These are phyloP conservation scores for Fusarium transvaalense DNA, from an alignment of 2,329 filamentous ascomycete species.

Conservation along the genomic window DNA sequence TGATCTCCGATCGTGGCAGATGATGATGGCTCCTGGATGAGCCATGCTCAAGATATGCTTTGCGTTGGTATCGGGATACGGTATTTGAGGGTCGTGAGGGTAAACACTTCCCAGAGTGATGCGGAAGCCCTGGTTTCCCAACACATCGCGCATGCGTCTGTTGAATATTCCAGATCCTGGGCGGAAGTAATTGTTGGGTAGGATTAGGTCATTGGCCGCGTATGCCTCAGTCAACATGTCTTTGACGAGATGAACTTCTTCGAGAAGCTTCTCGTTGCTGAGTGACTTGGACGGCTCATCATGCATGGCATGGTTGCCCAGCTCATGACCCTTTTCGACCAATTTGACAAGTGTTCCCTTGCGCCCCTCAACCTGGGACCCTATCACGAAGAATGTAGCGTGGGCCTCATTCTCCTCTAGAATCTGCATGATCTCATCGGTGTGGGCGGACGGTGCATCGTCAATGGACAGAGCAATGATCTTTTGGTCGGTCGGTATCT, in stretches of 20 bases:
- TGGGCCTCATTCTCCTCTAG: constrained; percentile 74
- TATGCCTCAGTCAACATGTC: constrained; percentile 70
- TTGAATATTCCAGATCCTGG: constrained; percentile 90
- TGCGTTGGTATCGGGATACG: constrained; percentile 76
- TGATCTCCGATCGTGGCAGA: constrained; percentile 86
- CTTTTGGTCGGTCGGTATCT: constrained; percentile 69
- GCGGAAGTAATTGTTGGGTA: constrained; percentile 77
- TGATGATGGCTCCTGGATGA: constrained; percentile 80
- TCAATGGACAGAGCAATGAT: constrained; percentile 88
- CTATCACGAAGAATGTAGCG: constrained; percentile 92
- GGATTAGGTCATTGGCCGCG: constrained; percentile 56
- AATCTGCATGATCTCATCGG: constrained; percentile 75
- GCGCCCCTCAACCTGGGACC: constrained; percentile 74
- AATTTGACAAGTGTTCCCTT: constrained; percentile 68
- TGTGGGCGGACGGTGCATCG: constrained; percentile 82
- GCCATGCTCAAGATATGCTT: constrained; percentile 85
- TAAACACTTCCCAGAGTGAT: constrained; percentile 88
- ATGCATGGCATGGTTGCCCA: constrained; percentile 91
- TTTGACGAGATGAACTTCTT: constrained; percentile 76
- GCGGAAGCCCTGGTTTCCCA: constrained; percentile 73
- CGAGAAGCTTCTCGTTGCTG: constrained; percentile 67
- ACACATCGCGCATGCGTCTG: constrained; percentile 71
- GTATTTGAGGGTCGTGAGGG: constrained; percentile 91
- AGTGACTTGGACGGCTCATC: constrained; percentile 81
- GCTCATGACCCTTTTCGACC: constrained; percentile 73